phyloP scores from a whole-genome alignment of 768 basidiomycete species.

The Leucocoprinus sp. region DNA sequence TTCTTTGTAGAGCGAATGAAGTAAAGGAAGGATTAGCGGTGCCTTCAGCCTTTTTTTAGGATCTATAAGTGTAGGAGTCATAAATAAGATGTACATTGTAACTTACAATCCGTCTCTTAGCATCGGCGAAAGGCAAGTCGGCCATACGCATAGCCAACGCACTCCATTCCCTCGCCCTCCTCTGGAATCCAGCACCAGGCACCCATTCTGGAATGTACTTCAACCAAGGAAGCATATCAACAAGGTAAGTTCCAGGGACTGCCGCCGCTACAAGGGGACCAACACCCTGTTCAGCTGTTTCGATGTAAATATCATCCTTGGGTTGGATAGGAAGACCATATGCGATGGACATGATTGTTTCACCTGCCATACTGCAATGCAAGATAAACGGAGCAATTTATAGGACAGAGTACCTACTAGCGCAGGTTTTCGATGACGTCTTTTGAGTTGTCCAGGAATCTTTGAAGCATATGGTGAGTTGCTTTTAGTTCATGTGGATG shows the following conservation, averaged over 20 bases:
- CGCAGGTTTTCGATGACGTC: constrained; percentile 4
- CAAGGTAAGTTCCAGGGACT: constrained; percentile 23
- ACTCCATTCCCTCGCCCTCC: constrained; percentile 31
- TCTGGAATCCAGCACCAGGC: constrained; percentile 28
- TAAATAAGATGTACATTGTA: background rate
- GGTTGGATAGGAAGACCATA: constrained; percentile 27
- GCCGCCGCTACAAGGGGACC: constrained; percentile 17
- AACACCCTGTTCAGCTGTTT: constrained; percentile 19
- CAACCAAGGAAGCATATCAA: constrained; percentile 21
- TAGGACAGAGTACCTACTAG: background rate
- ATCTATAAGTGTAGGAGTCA: background rate
- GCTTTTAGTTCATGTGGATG: constrained; percentile 19
- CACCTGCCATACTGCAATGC: constrained; percentile 24
- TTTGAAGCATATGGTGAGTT: constrained; percentile 21
- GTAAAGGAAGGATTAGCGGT: constrained; percentile 14
- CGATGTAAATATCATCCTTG: constrained; percentile 24
- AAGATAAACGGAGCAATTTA: background rate
- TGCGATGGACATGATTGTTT: constrained; percentile 25
- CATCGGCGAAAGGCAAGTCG: constrained; percentile 27
- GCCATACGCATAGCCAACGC: constrained; percentile 23
- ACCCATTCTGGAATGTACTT: constrained; percentile 25
- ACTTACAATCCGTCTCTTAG: constrained; percentile 25
- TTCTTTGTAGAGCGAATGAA: constrained; percentile 11
- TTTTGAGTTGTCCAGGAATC: constrained; percentile 20
- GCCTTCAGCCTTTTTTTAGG: constrained; percentile 13